phyloP scores from a whole-genome alignment of 257 asterid genomes.

The Echites panduratus region DNA sequence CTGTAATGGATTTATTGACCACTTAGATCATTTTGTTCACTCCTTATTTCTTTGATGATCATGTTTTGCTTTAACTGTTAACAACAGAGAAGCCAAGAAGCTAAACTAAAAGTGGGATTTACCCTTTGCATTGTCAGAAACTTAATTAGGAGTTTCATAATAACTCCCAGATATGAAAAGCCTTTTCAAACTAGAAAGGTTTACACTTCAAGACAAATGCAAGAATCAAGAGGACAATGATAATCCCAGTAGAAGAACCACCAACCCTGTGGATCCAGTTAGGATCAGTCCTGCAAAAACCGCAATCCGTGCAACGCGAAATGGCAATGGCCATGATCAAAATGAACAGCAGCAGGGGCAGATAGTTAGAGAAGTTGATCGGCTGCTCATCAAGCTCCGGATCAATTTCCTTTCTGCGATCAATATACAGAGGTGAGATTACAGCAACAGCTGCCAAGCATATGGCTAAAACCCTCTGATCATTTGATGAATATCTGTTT shows the following conservation, averaged over 20 bases:
- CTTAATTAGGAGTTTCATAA: neutral
- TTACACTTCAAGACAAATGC: slow-evolving; percentile 38
- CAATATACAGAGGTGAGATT: slow-evolving; percentile 39
- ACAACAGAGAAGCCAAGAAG: neutral
- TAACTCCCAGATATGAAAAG: neutral
- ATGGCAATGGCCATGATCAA: slow-evolving; percentile 30
- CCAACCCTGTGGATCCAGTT: slow-evolving; percentile 46
- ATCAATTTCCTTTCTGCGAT: slow-evolving; percentile 22
- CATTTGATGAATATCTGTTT: slow-evolving; percentile 27
- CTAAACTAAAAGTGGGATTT: too few species aligned
- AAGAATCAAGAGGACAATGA: slow-evolving; percentile 31
- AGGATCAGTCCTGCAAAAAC: slow-evolving; percentile 32
- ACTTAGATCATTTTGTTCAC: neutral
- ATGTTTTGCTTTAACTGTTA: neutral
- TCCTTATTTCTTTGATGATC: neutral
- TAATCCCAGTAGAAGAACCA: slow-evolving; percentile 47
- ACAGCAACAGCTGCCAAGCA: slow-evolving; percentile 34
- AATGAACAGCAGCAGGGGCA: slow-evolving; percentile 32
- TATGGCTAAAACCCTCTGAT: slow-evolving; percentile 33
- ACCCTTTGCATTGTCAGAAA: neutral
- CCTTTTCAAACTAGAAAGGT: neutral
- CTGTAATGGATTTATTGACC: neutral
- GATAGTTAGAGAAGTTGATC: slow-evolving; percentile 18
- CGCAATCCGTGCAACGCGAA: slow-evolving; percentile 26
- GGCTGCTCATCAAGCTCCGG: slow-evolving; percentile 30